phyloP scores from a whole-genome alignment of 1,139 yeast species.

The Nakaseomyces bracarensis region DNA sequence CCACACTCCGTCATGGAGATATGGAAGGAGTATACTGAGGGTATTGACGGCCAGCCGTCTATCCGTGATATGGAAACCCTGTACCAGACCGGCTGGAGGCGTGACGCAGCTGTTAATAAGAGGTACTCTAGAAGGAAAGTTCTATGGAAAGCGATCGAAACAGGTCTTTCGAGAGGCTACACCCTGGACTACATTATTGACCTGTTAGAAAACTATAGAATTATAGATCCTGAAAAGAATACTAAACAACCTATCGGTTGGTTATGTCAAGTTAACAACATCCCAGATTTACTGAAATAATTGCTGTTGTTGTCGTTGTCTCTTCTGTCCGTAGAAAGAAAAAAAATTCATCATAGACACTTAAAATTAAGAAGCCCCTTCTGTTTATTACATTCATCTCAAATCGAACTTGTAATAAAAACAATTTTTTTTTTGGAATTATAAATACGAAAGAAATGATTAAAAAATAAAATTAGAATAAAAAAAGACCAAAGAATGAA shows the following conservation, averaged over 20 bases:
- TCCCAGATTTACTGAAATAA: conserved; percentile 25
- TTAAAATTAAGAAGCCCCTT: too few relatives aligned
- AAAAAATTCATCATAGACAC: too few relatives aligned
- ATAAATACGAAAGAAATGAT: too few relatives aligned
- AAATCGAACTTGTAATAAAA: too few relatives aligned
- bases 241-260: conserved; percentile 37
- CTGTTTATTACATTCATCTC: not conserved
- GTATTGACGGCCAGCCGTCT: conserved; percentile 35
- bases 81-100: conserved; percentile 37
- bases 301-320: too few relatives aligned
- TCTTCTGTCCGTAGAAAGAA: too few relatives aligned
- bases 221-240: conserved; percentile 30
- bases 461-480: too few relatives aligned
- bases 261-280: conserved; percentile 34
- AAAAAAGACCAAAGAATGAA: too few relatives aligned
- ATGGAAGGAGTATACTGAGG: conserved; percentile 37
- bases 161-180: conserved; percentile 32
- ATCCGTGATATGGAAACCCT: conserved; percentile 34
- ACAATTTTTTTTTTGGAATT: too few relatives aligned
- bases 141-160: conserved; percentile 36
- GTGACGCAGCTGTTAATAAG: conserved; percentile 36
- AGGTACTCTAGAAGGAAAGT: conserved; percentile 36
- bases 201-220: conserved; percentile 33
- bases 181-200: conserved; percentile 32
- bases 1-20: conserved; percentile 36